Evolutionary conservation across 257 asterid genomes (phyloP).

Genomic region (Misopates orontium): DNA sequence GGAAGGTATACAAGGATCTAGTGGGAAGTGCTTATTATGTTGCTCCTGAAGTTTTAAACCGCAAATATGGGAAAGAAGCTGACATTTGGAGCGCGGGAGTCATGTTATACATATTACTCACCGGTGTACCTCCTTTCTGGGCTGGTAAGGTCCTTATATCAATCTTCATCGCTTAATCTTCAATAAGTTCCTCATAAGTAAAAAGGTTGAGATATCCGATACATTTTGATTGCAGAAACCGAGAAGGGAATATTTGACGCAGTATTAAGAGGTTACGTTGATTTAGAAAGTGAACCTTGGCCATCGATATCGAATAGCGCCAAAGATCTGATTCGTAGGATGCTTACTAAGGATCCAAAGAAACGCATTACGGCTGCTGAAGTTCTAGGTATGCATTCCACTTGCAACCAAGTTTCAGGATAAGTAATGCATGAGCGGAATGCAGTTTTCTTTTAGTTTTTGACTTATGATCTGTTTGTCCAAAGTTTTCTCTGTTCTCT

Average conservation of each 20-base stretch:
- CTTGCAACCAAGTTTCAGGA: too few relatives aligned
- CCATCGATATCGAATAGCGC: constrained; percentile 47
- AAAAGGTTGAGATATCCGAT: neutral
- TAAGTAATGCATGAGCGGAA: too few relatives aligned
- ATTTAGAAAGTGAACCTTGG: constrained; percentile 51
- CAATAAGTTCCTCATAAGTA: neutral
- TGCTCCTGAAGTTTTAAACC: constrained; percentile 13
- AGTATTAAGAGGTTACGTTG: constrained; percentile 41
- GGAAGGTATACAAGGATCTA: constrained; percentile 16
- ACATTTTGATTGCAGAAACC: constrained; percentile 31
- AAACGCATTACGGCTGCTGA: constrained; percentile 14
- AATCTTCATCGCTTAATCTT: neutral
- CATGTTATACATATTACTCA: constrained; percentile 19
- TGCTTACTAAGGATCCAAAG: constrained; percentile 23
- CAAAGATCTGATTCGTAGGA: constrained; percentile 41
- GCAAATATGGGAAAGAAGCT: constrained; percentile 7
- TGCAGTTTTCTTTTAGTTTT: neutral
- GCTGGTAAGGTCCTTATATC: constrained; percentile 11
- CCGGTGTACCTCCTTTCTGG: constrained; percentile 25
- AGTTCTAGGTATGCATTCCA: constrained; percentile 8
- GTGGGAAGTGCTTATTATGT: constrained; percentile 22
- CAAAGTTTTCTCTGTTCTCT: too few relatives aligned
- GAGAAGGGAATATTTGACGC: constrained; percentile 47
- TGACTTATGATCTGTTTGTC: neutral
- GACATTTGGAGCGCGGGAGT: constrained; percentile 20